Evolutionary conservation across 129 eudicot genomes (phyloP).

Genomic region (Ambrosia artemisiifolia): DNA sequence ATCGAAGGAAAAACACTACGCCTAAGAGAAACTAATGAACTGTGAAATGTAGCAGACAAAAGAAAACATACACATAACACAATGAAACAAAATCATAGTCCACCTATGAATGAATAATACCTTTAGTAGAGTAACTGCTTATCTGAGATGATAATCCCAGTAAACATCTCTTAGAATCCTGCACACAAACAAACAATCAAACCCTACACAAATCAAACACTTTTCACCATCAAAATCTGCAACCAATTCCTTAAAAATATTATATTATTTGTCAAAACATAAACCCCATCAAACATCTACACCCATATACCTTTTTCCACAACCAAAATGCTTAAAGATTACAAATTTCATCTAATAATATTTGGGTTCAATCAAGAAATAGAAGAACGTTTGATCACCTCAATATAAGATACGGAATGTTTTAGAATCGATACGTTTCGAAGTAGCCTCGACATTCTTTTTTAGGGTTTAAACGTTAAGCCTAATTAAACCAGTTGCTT

Average conservation of each 20-base stretch:
- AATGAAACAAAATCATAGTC: background rate
- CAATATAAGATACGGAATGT: slow-evolving; percentile 40
- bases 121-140: slow-evolving; percentile 58
- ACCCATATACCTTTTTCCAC: background rate
- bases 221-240: background rate
- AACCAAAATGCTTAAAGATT: background rate
- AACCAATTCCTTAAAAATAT: background rate
- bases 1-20: background rate
- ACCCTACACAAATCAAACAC: background rate
- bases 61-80: background rate
- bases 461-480: slow-evolving; percentile 17
- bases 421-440: slow-evolving; percentile 49
- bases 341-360: background rate
- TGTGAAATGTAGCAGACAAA: background rate
- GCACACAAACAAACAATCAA: slow-evolving; percentile 24
- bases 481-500: background rate
- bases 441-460: slow-evolving; percentile 76
- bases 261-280: background rate
- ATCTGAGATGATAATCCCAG: slow-evolving; percentile 45
- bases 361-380: background rate
- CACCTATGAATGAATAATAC: slow-evolving; percentile 27
- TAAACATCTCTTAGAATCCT: slow-evolving; percentile 50
- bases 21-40: background rate
- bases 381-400: slow-evolving; percentile 23
- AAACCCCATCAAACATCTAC: background rate